Base-by-base conservation (phyloP, 2,329 filamentous ascomycete species). In the Truncatella angustata region DNA sequence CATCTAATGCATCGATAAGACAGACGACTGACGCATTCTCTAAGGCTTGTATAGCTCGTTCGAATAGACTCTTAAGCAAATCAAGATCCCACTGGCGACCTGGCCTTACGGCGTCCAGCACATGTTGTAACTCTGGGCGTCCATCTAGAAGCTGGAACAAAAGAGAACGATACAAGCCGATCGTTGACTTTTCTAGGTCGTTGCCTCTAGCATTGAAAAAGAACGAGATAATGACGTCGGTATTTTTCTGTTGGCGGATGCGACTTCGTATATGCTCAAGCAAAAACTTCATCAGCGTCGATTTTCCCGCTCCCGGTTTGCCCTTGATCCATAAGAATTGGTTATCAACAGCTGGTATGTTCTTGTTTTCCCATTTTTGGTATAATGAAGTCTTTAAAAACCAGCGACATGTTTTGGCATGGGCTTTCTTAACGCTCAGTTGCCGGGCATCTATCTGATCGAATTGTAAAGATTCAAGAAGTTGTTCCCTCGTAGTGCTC, bases 151-250 rank as follows among this genome's bases (percentile, higher is more conserved):
- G 57, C 53, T 81, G 75, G 11, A 63, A 59, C 2, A 81, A 55
- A 7, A 81, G 58, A 3, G 76, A 74, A 9, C 75, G 70, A 56
- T 79, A 79, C 53, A 81, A 67, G 5, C 79, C 77, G 1, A 56
- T 23, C 0, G 66, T 68, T 0, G 74, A 69, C 54, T 69, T 77
- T 54, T 80, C 74, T 14, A 75, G 60, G 6, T 63, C 46, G 0
- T 62, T 59, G 1, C 75, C 75, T 46, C 74, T 62, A 0, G 74
- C 74, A 50, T 77, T 73, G 66, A 80, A 80, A 65, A 78, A 80
- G 59, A 78, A 79, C 0, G 61, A 63, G 3, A 66, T 53, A 5
- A 61, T n/a, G 3, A 36, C 9, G 2, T 36, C 34, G 1, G 14
- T 36, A 5, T 12, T 10, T 2, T 12, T 4, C 12, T 40, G 5